These are phyloP conservation scores for Hypoxylon crocopeplum DNA, from an alignment of 495 filamentous ascomycete species.

Conservation along the genomic window DNA sequence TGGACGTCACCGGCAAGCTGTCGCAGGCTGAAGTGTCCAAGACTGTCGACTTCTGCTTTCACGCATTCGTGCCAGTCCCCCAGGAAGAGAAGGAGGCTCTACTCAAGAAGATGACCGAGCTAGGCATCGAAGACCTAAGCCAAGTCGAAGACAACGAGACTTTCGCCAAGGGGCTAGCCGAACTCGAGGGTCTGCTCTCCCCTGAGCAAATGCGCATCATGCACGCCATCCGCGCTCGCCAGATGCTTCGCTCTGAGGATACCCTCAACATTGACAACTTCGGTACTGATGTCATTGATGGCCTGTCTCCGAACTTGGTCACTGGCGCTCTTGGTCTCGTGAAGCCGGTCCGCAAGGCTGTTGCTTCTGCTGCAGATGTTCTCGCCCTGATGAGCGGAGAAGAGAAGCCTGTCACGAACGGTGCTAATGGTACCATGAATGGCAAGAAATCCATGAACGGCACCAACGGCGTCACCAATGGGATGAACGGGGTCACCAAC, in stretches of 20 bases:
- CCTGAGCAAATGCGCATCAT: constrained; percentile 1
- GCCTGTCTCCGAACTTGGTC: neutral
- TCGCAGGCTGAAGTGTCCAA: neutral
- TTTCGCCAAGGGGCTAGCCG: neutral
- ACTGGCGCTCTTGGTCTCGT: neutral
- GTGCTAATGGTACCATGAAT: too few relatives aligned
- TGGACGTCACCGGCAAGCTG: neutral
- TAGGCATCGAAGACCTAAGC: neutral
- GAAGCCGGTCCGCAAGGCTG: neutral
- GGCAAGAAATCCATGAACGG: neutral
- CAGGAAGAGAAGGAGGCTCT: neutral
- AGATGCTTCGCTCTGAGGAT: neutral
- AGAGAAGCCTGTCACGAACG: neutral
- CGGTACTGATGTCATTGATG: neutral
- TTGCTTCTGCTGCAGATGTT: neutral
- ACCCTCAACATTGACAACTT: constrained; percentile 1
- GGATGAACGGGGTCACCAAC: neutral
- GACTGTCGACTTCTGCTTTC: neutral
- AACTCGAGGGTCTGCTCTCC: neutral
- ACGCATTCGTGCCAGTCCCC: neutral
- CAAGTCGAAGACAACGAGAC: neutral
- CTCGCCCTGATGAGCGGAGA: neutral
- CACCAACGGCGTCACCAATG: neutral
- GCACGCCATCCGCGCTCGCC: neutral
- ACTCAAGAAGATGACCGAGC: neutral